A percentile compares a stretch with the other conserved stretches of the same genome.
Conservation (phyloP, 2,329 filamentous ascomycete genomes). For the Stemphylium beticola region DNA sequence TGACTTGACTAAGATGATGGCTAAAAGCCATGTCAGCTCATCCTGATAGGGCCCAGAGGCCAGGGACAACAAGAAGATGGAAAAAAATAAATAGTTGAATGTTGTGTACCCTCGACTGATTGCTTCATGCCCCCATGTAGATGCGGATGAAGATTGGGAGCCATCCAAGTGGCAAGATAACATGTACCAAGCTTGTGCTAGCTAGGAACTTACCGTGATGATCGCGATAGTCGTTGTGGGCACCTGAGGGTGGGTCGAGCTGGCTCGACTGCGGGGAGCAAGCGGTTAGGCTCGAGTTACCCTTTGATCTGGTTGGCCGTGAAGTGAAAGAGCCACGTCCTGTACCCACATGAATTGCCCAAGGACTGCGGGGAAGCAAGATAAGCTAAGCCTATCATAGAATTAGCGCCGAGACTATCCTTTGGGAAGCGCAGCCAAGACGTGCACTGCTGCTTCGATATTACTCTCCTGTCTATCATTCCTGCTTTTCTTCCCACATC, state of each 20-base stretch:
- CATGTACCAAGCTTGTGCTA: slow-evolving; percentile 25
- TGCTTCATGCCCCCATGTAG: slow-evolving; percentile 10
- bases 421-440: slow-evolving; percentile 16
- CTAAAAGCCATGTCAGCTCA: not conserved
- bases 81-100: not conserved
- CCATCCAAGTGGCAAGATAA: slow-evolving; percentile 18
- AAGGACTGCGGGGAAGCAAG: slow-evolving; percentile 44
- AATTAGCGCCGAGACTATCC: slow-evolving; percentile 22
- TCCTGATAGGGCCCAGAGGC: not conserved
- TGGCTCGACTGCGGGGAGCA: slow-evolving; percentile 23
- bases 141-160: slow-evolving; percentile 12
- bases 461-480: slow-evolving; percentile 31
- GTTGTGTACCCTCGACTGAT: not conserved
- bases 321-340: slow-evolving; percentile 11
- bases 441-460: slow-evolving; percentile 27
- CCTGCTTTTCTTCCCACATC: slow-evolving; percentile 10
- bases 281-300: slow-evolving; percentile 20
- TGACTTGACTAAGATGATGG: not conserved
- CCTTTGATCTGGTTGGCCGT: slow-evolving; percentile 18
- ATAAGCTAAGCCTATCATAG: slow-evolving; percentile 24
- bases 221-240: slow-evolving; percentile 29
- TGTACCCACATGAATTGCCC: slow-evolving; percentile 34
- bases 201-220: slow-evolving; percentile 22
- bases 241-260: slow-evolving; percentile 26
- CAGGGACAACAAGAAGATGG: not conserved